These are phyloP conservation scores for Oryza punctata DNA, from an alignment of 176 grass and related monocot genomes.

Conservation along the genomic window DNA sequence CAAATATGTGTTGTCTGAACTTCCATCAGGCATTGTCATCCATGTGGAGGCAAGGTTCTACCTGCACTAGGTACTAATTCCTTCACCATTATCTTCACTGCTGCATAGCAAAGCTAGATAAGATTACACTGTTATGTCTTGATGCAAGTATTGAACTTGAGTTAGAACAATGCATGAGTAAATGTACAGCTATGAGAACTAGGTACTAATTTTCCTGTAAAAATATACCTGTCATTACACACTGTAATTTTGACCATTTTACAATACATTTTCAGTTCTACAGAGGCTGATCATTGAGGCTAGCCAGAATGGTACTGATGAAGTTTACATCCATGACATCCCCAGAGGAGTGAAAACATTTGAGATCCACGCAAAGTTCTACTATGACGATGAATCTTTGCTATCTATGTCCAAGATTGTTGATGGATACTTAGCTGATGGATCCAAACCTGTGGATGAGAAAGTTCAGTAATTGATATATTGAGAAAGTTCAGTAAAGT, in stretches of 20 bases:
- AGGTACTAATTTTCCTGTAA: neutral
- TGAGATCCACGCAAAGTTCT: conserved; percentile 86
- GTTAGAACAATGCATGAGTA: conserved; percentile 40
- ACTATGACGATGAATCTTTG: no score
- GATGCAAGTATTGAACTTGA: neutral
- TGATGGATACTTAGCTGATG: no score
- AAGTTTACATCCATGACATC: conserved; percentile 62
- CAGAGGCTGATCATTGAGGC: conserved; percentile 66
- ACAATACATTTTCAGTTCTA: conserved; percentile 60
- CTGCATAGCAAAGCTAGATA: neutral
- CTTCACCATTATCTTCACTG: neutral
- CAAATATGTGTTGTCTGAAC: conserved; percentile 69
- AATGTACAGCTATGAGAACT: conserved; percentile 55
- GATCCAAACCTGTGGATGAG: no score
- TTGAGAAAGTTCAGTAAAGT: no score
- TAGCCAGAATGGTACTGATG: conserved; percentile 53
- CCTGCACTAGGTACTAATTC: conserved; percentile 64
- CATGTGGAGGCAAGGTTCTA: conserved; percentile 66
- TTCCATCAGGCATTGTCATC: conserved; percentile 63
- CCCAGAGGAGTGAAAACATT: conserved; percentile 75
- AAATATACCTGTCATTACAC: no score
- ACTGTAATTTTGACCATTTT: neutral
- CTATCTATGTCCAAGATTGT: no score
- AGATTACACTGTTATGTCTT: neutral
- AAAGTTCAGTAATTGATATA: no score